A percentile compares a stretch with the other conserved stretches of the same genome.
These are phyloP conservation scores for Collybia nuda DNA, from an alignment of 768 basidiomycete genomes.

Conservation along the genomic window DNA sequence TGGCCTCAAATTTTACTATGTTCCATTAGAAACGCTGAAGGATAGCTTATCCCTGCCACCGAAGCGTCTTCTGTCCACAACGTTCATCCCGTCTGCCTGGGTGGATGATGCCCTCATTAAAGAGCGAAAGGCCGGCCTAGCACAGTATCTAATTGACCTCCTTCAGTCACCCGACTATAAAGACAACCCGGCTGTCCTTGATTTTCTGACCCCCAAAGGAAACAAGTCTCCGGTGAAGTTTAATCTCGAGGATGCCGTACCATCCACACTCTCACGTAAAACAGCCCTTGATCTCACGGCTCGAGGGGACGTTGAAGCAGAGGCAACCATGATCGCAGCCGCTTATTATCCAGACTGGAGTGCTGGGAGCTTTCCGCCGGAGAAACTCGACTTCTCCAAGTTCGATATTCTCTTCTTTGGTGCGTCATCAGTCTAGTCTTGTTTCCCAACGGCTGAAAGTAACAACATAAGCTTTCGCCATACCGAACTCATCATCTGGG, in stretches of 20 bases:
- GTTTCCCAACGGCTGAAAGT: background rate
- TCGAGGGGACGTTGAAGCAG: constrained; percentile 18
- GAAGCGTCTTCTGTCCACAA: constrained; percentile 47
- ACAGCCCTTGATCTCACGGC: constrained; percentile 21
- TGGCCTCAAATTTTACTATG: background rate
- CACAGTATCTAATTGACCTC: constrained; percentile 39
- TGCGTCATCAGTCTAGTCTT: constrained; percentile 21
- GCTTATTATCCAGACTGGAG: constrained; percentile 57
- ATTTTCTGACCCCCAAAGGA: constrained; percentile 36
- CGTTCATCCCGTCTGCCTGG: constrained; percentile 52
- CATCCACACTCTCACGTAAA: constrained; percentile 43
- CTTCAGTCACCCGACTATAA: constrained; percentile 34
- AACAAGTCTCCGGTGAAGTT: constrained; percentile 23
- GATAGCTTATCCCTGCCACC: constrained; percentile 45
- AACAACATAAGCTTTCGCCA: constrained; percentile 58
- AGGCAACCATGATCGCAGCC: constrained; percentile 35
- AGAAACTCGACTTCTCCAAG: constrained; percentile 58
- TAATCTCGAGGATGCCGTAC: constrained; percentile 44
- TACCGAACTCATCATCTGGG: constrained; percentile 55
- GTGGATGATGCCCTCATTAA: constrained; percentile 50
- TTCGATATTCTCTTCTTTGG: constrained; percentile 71
- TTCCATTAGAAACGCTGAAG: constrained; percentile 27
- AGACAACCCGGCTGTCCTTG: constrained; percentile 28
- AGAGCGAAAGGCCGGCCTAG: constrained; percentile 49
- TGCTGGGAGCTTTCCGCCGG: constrained; percentile 46